Conservation (phyloP, 345 rosid species). For the Citrus inodora region DNA sequence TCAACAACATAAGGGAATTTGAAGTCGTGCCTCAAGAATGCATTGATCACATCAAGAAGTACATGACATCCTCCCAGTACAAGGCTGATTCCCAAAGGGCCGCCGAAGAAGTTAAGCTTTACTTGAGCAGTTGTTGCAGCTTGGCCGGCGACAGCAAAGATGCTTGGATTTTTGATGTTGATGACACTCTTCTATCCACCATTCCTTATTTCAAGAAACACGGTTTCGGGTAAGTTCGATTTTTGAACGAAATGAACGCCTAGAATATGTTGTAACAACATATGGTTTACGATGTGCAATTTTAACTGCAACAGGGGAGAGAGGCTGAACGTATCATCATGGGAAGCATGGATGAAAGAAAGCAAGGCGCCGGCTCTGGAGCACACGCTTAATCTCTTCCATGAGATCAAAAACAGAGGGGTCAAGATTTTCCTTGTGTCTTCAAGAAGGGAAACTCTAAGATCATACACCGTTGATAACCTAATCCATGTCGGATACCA, state of each 20-base stretch:
- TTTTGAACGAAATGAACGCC: neutral
- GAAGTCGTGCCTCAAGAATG: slow-evolving; percentile 74
- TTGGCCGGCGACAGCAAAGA: slow-evolving; percentile 53
- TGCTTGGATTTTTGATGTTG: slow-evolving; percentile 73
- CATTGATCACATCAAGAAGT: slow-evolving; percentile 39
- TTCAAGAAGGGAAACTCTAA: slow-evolving; percentile 61
- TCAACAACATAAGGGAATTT: slow-evolving; percentile 60
- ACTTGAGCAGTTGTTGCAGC: slow-evolving; percentile 39
- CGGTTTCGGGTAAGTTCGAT: slow-evolving; percentile 48
- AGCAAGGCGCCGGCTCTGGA: slow-evolving; percentile 64
- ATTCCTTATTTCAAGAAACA: slow-evolving; percentile 64
- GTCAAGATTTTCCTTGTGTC: slow-evolving; percentile 74
- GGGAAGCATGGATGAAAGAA: slow-evolving; percentile 64
- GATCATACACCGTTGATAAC: slow-evolving; percentile 78
- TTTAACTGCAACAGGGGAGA: slow-evolving; percentile 48
- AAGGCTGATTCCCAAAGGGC: slow-evolving; percentile 44
- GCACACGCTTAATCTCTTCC: slow-evolving; percentile 51
- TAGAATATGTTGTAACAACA: neutral
- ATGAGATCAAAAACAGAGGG: slow-evolving; percentile 59
- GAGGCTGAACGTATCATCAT: slow-evolving; percentile 43
- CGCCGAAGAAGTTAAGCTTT: slow-evolving; percentile 45
- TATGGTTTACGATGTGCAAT: neutral
- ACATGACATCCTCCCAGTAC: slow-evolving; percentile 73
- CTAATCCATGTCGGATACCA: slow-evolving; percentile 79
- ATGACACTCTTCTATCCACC: slow-evolving; percentile 73